Evolutionary conservation across 805 yeast species (phyloP).

Genomic region (Lachancea meyersii): DNA sequence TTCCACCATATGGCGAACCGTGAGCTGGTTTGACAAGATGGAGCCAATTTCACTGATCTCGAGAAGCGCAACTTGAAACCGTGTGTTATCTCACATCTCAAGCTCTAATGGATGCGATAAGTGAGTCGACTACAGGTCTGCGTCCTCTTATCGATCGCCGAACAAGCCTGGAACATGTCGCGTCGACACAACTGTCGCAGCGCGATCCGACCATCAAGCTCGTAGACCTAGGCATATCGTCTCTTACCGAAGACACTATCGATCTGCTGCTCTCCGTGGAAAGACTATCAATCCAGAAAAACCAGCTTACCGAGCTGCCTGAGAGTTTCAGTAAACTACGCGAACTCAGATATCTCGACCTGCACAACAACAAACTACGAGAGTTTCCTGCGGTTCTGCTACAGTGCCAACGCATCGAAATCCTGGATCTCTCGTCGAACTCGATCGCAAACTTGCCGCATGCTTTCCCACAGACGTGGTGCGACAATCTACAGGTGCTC

Average conservation of each 20-base stretch:
- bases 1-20: too few relatives aligned
- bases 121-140: not conserved
- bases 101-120: not conserved
- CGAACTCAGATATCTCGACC: constrained; percentile 53
- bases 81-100: not conserved
- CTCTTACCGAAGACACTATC: constrained; percentile 36
- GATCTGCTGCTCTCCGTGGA: constrained; percentile 37
- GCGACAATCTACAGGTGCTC: constrained; percentile 46
- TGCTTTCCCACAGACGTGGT: constrained; percentile 36
- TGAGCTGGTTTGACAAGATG: too few relatives aligned
- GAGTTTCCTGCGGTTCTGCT: constrained; percentile 46
- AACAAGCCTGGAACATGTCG: constrained; percentile 3
- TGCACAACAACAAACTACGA: constrained; percentile 53
- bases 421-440: constrained; percentile 60
- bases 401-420: constrained; percentile 44
- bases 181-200: constrained; percentile 13
- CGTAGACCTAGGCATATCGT: constrained; percentile 35
- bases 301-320: constrained; percentile 45
- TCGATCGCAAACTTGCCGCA: constrained; percentile 43
- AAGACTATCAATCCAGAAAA: constrained; percentile 50
- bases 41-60: too few relatives aligned
- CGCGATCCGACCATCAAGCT: constrained; percentile 33
- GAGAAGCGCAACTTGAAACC: too few relatives aligned
- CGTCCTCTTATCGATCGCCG: constrained; percentile 2
- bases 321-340: constrained; percentile 39